Conservation (phyloP, 352 stramenopile species). For the Pythium dissotocum region DNA sequence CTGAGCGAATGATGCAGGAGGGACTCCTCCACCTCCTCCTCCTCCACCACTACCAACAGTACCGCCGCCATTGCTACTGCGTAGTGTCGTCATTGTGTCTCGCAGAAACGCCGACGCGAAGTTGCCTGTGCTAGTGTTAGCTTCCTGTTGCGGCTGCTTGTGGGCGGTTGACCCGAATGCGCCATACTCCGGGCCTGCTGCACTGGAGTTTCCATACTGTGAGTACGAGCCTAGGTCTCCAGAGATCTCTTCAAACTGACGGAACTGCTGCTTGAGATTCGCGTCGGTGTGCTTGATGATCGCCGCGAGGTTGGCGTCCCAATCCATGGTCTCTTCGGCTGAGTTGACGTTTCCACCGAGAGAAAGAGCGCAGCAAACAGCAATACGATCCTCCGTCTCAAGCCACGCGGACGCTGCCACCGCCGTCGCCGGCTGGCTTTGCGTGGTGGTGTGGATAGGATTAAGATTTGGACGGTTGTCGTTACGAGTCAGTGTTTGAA, state of each 20-base stretch:
- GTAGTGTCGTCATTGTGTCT: constrained; percentile 25
- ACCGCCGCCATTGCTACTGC: not conserved
- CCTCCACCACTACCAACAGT: not conserved
- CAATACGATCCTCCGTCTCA: not conserved
- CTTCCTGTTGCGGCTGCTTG: not conserved
- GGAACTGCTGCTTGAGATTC: constrained; percentile 77
- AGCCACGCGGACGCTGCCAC: not conserved
- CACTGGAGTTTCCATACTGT: constrained; percentile 1
- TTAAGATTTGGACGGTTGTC: not conserved
- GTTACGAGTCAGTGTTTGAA: not conserved
- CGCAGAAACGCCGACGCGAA: constrained; percentile 27
- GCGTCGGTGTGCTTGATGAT: constrained; percentile 85
- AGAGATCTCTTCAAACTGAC: constrained; percentile 53
- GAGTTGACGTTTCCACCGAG: not conserved
- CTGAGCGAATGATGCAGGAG: constrained; percentile 31
- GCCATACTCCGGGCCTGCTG: not conserved
- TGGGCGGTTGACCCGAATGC: not conserved
- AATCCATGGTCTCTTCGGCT: constrained; percentile 43
- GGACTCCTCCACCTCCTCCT: not conserved
- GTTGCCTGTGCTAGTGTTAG: not conserved
- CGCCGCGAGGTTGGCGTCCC: constrained; percentile 71
- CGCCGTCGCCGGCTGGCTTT: not conserved
- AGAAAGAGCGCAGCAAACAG: not conserved
- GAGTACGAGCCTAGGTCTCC: constrained; percentile 19
- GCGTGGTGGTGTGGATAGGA: not conserved